phyloP scores from a whole-genome alignment of 2,329 filamentous ascomycete species.

The Penicillium sp. region DNA sequence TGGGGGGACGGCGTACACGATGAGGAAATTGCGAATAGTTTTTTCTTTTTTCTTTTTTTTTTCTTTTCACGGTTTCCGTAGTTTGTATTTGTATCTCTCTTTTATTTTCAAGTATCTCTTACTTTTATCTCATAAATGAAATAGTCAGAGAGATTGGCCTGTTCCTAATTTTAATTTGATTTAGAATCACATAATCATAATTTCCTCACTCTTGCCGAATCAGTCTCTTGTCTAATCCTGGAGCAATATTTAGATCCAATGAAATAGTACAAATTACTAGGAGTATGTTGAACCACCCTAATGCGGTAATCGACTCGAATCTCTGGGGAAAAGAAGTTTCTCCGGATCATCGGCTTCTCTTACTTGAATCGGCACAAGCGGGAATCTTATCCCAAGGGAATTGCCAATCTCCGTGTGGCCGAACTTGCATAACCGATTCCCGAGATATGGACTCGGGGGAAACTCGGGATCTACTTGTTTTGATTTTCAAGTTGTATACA shows the following conservation, averaged over 20 bases:
- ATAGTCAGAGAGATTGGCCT: background rate
- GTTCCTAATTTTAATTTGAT: background rate
- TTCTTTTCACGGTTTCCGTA: background rate
- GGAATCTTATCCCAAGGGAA: background rate
- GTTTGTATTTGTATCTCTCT: conserved; percentile 10
- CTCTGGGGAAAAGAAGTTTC: background rate
- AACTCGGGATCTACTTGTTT: conserved; percentile 6
- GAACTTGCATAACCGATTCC: conserved; percentile 33
- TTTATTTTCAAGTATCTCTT: conserved; percentile 9
- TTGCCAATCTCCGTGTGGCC: conserved; percentile 34
- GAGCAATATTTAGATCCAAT: too few species aligned
- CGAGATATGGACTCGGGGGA: conserved; percentile 24
- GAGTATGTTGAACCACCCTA: background rate
- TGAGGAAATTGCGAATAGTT: conserved; percentile 19
- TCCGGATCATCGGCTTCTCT: background rate
- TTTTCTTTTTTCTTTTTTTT: too few species aligned
- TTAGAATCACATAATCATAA: too few species aligned
- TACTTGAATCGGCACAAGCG: background rate
- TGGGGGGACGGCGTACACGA: conserved; percentile 5
- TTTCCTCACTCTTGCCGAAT: too few species aligned
- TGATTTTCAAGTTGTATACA: too few species aligned
- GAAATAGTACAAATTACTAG: too few species aligned
- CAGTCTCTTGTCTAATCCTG: too few species aligned
- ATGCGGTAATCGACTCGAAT: background rate
- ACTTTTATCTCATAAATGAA: conserved; percentile 9